These are phyloP conservation scores for Fusarium pseudoanthophilum DNA, from an alignment of 2,329 filamentous ascomycete species.

Conservation along the genomic window DNA sequence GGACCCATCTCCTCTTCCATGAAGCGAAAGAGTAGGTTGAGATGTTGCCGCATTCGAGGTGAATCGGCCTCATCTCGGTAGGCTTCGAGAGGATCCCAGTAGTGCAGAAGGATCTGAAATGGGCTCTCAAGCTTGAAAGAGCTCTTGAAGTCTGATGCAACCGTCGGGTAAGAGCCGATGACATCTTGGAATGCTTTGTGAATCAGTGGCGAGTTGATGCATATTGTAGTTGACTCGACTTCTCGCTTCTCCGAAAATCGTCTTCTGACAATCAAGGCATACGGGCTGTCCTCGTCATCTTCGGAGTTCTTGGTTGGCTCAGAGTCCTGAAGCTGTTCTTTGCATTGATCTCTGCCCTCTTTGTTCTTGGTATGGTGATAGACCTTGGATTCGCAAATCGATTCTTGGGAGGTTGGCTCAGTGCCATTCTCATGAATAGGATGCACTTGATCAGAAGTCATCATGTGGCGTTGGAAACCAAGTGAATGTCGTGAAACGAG, in stretches of 20 bases:
- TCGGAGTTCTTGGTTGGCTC: not conserved
- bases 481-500: rapidly evolving
- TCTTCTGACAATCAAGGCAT: not conserved
- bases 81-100: not conserved
- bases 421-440: not conserved
- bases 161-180: not conserved
- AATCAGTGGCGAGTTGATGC: not conserved
- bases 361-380: not conserved
- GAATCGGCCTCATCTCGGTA: not conserved
- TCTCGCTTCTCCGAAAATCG: not conserved
- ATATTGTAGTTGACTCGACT: not conserved
- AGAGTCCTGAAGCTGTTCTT: not conserved
- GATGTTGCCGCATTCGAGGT: not conserved
- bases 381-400: not conserved
- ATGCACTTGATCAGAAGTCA: not conserved
- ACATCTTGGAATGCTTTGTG: not conserved
- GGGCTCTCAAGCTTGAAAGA: not conserved
- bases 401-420: not conserved
- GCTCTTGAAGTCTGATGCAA: not conserved
- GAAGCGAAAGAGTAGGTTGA: not conserved
- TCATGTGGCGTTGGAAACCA: rapidly evolving
- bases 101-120: not conserved
- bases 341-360: not conserved
- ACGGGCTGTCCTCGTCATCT: not conserved
- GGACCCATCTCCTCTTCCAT: not conserved